Conservation (phyloP, 192 early-diverging fungal species). For the Pilobolus umbonatus region DNA sequence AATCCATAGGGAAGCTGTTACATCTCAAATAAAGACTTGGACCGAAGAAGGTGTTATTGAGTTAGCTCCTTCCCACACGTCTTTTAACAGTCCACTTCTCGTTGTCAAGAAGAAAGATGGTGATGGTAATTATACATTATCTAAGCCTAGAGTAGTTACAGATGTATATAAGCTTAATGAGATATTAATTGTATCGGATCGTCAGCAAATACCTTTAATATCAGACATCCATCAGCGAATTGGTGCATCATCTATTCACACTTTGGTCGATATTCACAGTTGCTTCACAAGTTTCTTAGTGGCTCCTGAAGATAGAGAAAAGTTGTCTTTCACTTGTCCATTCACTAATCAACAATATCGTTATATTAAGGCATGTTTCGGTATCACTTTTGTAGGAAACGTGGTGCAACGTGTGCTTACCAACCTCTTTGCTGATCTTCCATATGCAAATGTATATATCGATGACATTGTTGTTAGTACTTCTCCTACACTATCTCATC, state of each 20-base stretch:
- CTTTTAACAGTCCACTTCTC: conserved; percentile 14
- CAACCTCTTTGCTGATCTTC: conserved; percentile 13
- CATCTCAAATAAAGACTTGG: background rate
- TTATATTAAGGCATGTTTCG: conserved; percentile 18
- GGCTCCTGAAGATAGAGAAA: background rate
- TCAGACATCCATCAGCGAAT: conserved; percentile 1
- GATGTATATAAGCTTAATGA: background rate
- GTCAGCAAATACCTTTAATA: conserved; percentile 18
- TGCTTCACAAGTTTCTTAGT: background rate
- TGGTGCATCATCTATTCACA: background rate
- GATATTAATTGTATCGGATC: conserved; percentile 1
- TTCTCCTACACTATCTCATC: conserved; percentile 3
- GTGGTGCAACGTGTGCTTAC: conserved; percentile 19
- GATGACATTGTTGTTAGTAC: conserved; percentile 15
- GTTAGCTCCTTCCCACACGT: background rate
- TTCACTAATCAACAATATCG: conserved; percentile 21
- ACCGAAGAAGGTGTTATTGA: conserved; percentile 15
- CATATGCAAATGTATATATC: conserved; percentile 11
- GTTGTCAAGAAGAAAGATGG: conserved; percentile 20
- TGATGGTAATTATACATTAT: conserved; percentile 16
- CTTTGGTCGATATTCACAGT: background rate
- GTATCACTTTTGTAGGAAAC: conserved; percentile 14
- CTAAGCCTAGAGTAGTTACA: conserved; percentile 19
- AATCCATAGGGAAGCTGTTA: background rate
- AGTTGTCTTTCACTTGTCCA: conserved; percentile 12